Evolutionary conservation across 2,329 filamentous ascomycete species (phyloP).

Genomic region (Corniculantispora saksenae): DNA sequence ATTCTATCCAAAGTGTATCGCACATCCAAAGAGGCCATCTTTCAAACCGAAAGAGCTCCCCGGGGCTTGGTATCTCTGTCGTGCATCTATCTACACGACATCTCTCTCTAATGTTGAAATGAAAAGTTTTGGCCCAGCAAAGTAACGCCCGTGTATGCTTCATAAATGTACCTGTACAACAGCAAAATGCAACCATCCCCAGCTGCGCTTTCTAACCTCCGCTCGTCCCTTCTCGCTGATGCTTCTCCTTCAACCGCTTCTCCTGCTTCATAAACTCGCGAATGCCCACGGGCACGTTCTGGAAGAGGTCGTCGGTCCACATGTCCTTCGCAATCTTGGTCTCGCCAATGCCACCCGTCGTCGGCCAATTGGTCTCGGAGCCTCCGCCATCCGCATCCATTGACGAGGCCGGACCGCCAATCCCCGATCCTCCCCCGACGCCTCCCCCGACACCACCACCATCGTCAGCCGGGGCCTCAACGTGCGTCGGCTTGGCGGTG

Average conservation of each 20-base stretch:
- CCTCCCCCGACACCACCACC: slow-evolving; percentile 40
- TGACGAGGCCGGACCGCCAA: slow-evolving; percentile 41
- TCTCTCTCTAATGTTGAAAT: not conserved
- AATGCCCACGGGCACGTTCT: slow-evolving; percentile 85
- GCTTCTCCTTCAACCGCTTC: slow-evolving; percentile 81
- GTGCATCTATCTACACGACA: not conserved
- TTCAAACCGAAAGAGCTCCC: not conserved
- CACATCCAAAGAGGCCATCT: not conserved
- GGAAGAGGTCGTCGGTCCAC: slow-evolving; percentile 70
- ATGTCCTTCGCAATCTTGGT: slow-evolving; percentile 51
- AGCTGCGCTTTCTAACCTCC: slow-evolving; percentile 36
- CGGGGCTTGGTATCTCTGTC: not conserved
- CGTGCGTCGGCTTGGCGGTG: not conserved
- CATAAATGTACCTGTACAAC: not conserved
- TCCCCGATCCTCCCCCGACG: slow-evolving; percentile 32
- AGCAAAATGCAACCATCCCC: not conserved
- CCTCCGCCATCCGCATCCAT: slow-evolving; percentile 83
- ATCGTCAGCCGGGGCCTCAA: slow-evolving; percentile 14
- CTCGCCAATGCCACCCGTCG: slow-evolving; percentile 25
- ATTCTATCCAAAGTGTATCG: not conserved
- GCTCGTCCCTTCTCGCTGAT: slow-evolving; percentile 56
- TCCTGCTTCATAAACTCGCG: slow-evolving; percentile 97
- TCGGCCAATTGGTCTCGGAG: slow-evolving; percentile 47
- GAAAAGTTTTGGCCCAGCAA: not conserved
- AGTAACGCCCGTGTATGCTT: slow-evolving; percentile 14